Percentiles rank a stretch among this genome's conserved stretches.
These are phyloP conservation scores for Pythium scleroteichum DNA, from an alignment of 352 stramenopile genomes.

Conservation along the genomic window DNA sequence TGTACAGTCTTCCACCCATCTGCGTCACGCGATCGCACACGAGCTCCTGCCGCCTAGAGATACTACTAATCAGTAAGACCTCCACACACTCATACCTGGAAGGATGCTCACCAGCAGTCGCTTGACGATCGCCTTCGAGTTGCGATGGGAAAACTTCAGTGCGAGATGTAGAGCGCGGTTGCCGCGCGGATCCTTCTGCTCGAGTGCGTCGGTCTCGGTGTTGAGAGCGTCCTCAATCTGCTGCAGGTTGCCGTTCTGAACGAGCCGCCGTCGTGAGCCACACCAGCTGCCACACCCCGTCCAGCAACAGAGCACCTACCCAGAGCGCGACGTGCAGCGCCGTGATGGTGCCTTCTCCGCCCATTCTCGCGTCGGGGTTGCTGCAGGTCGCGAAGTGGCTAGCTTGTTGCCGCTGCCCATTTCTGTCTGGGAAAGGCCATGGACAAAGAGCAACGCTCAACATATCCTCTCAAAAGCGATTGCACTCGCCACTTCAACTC, in stretches of 20 bases:
- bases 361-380: not conserved
- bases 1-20: conserved; percentile 70
- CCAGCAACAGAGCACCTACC: too few species aligned
- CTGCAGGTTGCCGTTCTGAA: conserved; percentile 58
- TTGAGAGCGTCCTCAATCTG: conserved; percentile 48
- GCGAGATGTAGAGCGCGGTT: conserved; percentile 68
- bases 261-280: not conserved
- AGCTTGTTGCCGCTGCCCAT: not conserved
- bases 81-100: conserved; percentile 4
- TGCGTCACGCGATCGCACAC: conserved; percentile 59
- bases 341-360: conserved; percentile 19
- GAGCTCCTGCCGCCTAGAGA: conserved; percentile 48
- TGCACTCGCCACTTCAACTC: too few species aligned
- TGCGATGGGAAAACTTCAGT: conserved; percentile 66
- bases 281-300: too few species aligned
- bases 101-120: conserved; percentile 45
- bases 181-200: conserved; percentile 52
- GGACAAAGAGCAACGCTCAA: not conserved
- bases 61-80: too few species aligned
- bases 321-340: conserved; percentile 63
- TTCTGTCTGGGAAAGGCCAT: conserved; percentile 18
- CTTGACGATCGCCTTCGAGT: conserved; percentile 56
- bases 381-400: not conserved
- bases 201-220: conserved; percentile 34
- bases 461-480: too few species aligned